Evolutionary conservation across 2,329 filamentous ascomycete genomes (phyloP).

Genomic region (Pseudogymnoascus sp.): DNA sequence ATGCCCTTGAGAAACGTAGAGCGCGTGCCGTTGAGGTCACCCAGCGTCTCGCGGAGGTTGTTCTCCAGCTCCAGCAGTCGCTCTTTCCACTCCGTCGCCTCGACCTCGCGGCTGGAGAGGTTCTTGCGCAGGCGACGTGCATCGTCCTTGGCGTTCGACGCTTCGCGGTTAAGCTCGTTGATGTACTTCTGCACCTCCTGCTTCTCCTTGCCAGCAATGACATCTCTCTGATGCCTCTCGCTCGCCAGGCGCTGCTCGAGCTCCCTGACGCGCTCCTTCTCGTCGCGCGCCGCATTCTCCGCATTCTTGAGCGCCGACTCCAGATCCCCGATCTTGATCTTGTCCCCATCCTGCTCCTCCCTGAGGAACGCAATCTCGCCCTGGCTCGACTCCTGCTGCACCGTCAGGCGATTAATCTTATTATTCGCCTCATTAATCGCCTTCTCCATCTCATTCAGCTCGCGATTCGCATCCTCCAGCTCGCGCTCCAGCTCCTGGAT

Average conservation of each 20-base stretch:
- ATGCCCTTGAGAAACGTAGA: constrained; percentile 82
- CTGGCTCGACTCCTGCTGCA: constrained; percentile 88
- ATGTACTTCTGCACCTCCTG: constrained; percentile 90
- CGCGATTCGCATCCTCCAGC: constrained; percentile 72
- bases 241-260: constrained; percentile 66
- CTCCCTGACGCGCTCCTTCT: constrained; percentile 67
- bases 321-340: constrained; percentile 93
- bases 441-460: constrained; percentile 78
- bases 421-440: constrained; percentile 76
- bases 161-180: constrained; percentile 84
- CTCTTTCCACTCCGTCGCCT: constrained; percentile 86
- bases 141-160: constrained; percentile 76
- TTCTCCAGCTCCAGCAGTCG: constrained; percentile 82
- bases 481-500: constrained; percentile 80
- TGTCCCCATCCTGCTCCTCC: constrained; percentile 94
- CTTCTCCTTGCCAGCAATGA: constrained; percentile 81
- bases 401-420: constrained; percentile 78
- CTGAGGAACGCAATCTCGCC: constrained; percentile 90
- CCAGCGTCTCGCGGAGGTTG: constrained; percentile 76
- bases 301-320: constrained; percentile 72
- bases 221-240: constrained; percentile 79
- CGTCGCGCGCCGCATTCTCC: constrained; percentile 74
- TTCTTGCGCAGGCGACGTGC: constrained; percentile 72
- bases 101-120: constrained; percentile 74
- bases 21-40: constrained; percentile 77